Base-by-base conservation (phyloP, 148 eudicot genomes). In the Rhododendron henanense region DNA sequence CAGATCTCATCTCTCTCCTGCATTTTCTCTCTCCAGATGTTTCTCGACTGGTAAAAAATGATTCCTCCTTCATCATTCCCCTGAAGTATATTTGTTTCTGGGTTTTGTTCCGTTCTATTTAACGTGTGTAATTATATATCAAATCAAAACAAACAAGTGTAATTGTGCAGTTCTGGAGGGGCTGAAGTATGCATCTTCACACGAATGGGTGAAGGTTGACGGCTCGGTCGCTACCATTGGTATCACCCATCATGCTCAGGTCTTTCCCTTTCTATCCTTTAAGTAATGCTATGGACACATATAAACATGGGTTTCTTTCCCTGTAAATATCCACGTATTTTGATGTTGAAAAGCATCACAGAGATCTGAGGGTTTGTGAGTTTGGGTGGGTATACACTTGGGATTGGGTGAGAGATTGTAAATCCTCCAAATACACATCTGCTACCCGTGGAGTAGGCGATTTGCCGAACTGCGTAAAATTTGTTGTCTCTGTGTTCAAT, bases 191-290 rank as follows among this genome's bases (percentile, higher is more conserved):
- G 94, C 98, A 79, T 18, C 88, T 21, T 90, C 98, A 9, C 99
- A 96, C 85, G 99, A 96, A 86, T 96, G 98, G 99, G 99, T 96
- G 87, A 96, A 96, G 89, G 95, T 93, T 86, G 99, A 96, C 39
- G 99, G 99, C 50, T 83, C 94, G 44, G 95, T 96, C 82, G 99
- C 98, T 85, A 95, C 98, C 80, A 88, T 97, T 91, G 99, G 99
- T 71, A 95, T 97, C 85, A 97, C 99, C 31, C 90, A 95, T 83
- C 99, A 97, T 91, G 99, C 99, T 87, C 99, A 97, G 98, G 99
- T 97, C 13, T 19, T 16, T 31, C 28, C 3, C 33, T 21, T 18
- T 50, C 5, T n/a, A 16, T 59, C 18, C 2, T 25, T 7, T 28
- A 69, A 9, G 33, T n/a, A 25, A n/a, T 25, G 73, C 74, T n/a